Evolutionary conservation across 306 rosid genomes (phyloP).

Genomic region (Luffa aegyptiaca): DNA sequence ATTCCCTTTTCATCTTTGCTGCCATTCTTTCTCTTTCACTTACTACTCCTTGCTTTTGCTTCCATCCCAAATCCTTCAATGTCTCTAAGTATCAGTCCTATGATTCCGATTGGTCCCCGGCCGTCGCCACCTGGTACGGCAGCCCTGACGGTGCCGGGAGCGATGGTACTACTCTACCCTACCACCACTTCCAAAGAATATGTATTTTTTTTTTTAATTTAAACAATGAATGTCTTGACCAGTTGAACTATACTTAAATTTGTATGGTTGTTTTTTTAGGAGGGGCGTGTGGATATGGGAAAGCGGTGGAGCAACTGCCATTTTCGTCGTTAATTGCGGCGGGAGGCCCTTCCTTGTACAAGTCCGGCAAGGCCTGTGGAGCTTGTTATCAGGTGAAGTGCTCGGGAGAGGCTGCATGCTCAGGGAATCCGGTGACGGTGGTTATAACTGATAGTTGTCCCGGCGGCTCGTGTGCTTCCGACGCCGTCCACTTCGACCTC

Average conservation of each 20-base stretch:
- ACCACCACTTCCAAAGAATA: too few species aligned
- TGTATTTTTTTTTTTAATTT: too few species aligned
- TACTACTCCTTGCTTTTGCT: background rate
- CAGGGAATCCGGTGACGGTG: conserved; percentile 42
- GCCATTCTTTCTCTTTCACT: background rate
- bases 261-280: background rate
- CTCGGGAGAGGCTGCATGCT: conserved; percentile 38
- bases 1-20: background rate
- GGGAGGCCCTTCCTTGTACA: conserved; percentile 48
- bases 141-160: conserved; percentile 7
- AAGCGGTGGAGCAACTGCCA: conserved; percentile 47
- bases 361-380: conserved; percentile 67
- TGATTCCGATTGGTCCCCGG: conserved; percentile 3
- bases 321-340: conserved; percentile 50
- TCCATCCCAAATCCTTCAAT: conserved; percentile 1
- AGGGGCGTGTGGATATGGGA: conserved; percentile 56
- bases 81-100: background rate
- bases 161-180: conserved; percentile 11
- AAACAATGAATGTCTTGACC: too few species aligned
- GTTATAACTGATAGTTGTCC: conserved; percentile 69
- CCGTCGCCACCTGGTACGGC: conserved; percentile 16
- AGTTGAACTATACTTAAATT: too few species aligned
- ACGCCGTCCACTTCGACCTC: conserved; percentile 58
- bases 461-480: conserved; percentile 34
- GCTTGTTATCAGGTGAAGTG: conserved; percentile 84